phyloP scores from a whole-genome alignment of 176 grass and related monocot genomes.

The Avena sativa region DNA sequence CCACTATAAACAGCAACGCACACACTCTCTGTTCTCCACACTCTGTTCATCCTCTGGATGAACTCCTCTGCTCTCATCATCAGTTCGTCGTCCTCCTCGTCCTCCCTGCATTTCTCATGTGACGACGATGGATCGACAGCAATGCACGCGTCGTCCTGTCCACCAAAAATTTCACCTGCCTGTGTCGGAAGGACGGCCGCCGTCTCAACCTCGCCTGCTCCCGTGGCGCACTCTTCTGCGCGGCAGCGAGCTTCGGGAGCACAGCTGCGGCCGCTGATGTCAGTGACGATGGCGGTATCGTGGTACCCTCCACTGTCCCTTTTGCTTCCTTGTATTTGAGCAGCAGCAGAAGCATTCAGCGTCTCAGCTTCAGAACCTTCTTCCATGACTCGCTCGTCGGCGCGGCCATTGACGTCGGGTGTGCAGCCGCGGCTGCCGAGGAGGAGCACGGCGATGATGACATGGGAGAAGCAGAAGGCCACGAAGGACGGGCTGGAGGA shows the following conservation, averaged over 20 bases:
- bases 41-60: slow-evolving; percentile 75
- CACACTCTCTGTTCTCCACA: slow-evolving; percentile 54
- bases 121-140: background rate
- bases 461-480: slow-evolving; percentile 67
- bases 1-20: background rate
- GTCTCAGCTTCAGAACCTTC: background rate
- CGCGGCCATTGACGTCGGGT: background rate
- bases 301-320: background rate
- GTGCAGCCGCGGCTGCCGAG: slow-evolving; percentile 16
- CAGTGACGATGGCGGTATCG: too few relatives aligned
- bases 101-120: background rate
- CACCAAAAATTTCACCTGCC: background rate
- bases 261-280: background rate
- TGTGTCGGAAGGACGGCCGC: background rate
- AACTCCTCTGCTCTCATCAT: slow-evolving; percentile 65
- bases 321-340: background rate
- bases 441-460: slow-evolving; percentile 58
- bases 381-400: background rate
- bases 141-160: background rate
- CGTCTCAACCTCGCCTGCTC: background rate
- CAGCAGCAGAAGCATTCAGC: too few relatives aligned
- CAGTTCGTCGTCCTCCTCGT: slow-evolving; percentile 36
- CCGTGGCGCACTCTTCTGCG: background rate
- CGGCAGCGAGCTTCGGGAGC: background rate
- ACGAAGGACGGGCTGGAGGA: slow-evolving; percentile 46